Conservation (phyloP, 1,139 yeast genomes). For the Candida sanyaensis region DNA sequence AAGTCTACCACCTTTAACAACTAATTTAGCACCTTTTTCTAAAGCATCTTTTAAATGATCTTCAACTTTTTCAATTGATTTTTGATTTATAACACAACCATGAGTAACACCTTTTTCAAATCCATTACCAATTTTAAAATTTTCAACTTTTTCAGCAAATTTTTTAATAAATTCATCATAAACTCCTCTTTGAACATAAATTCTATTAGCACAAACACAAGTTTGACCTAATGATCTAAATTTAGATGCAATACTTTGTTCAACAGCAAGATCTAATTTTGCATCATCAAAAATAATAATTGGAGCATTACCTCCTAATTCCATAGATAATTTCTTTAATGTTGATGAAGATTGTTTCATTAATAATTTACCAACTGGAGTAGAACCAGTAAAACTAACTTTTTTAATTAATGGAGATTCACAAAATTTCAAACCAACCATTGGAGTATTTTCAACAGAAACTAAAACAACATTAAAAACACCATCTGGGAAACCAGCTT, state of each 20-base stretch:
- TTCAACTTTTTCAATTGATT: slow-evolving; percentile 40
- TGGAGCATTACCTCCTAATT: slow-evolving; percentile 57
- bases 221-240: slow-evolving; percentile 83
- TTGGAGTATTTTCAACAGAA: slow-evolving; percentile 38
- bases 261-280: slow-evolving; percentile 48
- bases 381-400: slow-evolving; percentile 60
- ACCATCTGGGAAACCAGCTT: slow-evolving; percentile 50
- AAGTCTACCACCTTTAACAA: slow-evolving; percentile 45
- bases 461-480: slow-evolving; percentile 42
- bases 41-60: slow-evolving; percentile 45
- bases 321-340: slow-evolving; percentile 51
- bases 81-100: slow-evolving; percentile 45
- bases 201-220: slow-evolving; percentile 86
- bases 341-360: slow-evolving; percentile 50
- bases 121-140: slow-evolving; percentile 45
- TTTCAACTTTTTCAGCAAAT: slow-evolving; percentile 33
- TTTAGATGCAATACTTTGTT: slow-evolving; percentile 54
- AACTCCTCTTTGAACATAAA: slow-evolving; percentile 68
- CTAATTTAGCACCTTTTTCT: slow-evolving; percentile 41
- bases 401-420: slow-evolving; percentile 44
- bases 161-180: slow-evolving; percentile 56
- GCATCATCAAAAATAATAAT: slow-evolving; percentile 51
- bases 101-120: slow-evolving; percentile 46
- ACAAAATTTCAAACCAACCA: slow-evolving; percentile 32
- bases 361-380: slow-evolving; percentile 53